A percentile compares a stretch with the other conserved stretches of the same genome.
Evolutionary conservation across 1,284 basidiomycete genomes (phyloP).

Genomic region (Bjerkandera adusta): DNA sequence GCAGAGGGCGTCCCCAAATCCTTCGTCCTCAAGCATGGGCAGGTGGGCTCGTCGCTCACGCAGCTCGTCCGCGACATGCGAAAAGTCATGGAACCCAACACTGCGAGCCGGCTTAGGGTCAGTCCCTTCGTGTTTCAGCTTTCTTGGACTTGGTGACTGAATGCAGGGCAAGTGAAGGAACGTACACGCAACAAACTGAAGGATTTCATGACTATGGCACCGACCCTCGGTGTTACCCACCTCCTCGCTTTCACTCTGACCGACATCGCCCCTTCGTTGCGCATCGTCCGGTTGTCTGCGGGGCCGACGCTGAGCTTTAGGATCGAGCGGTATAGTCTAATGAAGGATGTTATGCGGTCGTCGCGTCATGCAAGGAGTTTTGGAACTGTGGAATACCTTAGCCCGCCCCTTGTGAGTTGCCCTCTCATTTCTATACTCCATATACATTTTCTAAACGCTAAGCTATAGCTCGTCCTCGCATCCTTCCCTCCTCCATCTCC

Average conservation of each 20-base stretch:
- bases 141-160: conserved; percentile 10
- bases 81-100: conserved; percentile 98
- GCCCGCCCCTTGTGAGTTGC: conserved; percentile 81
- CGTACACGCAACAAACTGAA: conserved; percentile 89
- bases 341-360: conserved; percentile 78
- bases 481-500: conserved; percentile 75
- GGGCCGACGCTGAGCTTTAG: conserved; percentile 96
- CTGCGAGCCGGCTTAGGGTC: conserved; percentile 86
- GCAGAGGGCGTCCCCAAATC: conserved; percentile 61
- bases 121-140: conserved; percentile 26
- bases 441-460: conserved; percentile 5
- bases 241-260: conserved; percentile 91
- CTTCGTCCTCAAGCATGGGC: conserved; percentile 93
- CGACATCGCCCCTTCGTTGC: conserved; percentile 80
- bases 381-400: conserved; percentile 78
- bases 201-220: conserved; percentile 93
- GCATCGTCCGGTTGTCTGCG: conserved; percentile 86
- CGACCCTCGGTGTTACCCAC: conserved; percentile 90
- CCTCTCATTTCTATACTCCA: not conserved
- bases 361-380: conserved; percentile 71
- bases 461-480: conserved; percentile 68
- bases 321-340: conserved; percentile 88
- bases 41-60: conserved; percentile 84
- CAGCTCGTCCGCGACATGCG: conserved; percentile 92
- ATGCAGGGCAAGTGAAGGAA: conserved; percentile 59